These are phyloP conservation scores for Lipomyces mesembrius DNA, from an alignment of 805 yeast genomes.

Conservation along the genomic window DNA sequence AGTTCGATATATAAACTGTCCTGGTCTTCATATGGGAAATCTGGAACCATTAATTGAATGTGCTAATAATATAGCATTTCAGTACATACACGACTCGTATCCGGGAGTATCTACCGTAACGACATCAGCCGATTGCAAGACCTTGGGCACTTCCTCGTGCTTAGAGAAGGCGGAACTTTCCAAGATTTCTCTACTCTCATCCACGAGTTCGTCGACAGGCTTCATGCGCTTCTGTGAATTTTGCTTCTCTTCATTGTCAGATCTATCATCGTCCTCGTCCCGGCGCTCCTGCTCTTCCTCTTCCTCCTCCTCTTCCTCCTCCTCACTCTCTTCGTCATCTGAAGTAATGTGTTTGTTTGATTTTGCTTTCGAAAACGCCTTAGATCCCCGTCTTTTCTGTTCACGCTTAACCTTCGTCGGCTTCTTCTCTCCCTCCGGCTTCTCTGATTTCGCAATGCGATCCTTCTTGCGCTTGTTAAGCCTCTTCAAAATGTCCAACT, in stretches of 20 bases:
- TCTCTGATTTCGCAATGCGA: constrained; percentile 17
- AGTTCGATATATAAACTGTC: constrained; percentile 18
- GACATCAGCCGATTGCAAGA: constrained; percentile 14
- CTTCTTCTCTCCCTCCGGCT: constrained; percentile 9
- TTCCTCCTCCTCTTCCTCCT: constrained; percentile 47
- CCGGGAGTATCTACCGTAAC: constrained; percentile 4
- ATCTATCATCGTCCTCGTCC: constrained; percentile 10
- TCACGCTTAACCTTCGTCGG: constrained; percentile 14
- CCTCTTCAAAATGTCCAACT: constrained; percentile 25
- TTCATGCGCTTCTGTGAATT: not conserved
- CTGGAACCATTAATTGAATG: constrained; percentile 1
- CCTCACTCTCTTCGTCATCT: constrained; percentile 44
- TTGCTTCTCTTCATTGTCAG: constrained; percentile 5
- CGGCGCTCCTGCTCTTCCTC: constrained; percentile 14
- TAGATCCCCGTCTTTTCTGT: constrained; percentile 9
- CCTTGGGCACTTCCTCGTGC: not conserved
- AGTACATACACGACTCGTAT: constrained; percentile 12
- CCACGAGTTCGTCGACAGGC: not conserved
- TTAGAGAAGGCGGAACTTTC: not conserved
- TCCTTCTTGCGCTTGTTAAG: constrained; percentile 29
- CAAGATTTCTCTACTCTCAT: constrained; percentile 13
- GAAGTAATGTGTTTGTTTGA: constrained; percentile 29
- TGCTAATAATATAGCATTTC: not conserved
- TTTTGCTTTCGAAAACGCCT: constrained; percentile 3
- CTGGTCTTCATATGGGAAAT: constrained; percentile 6